A percentile compares a stretch with the other conserved stretches of the same genome.
These are phyloP conservation scores for Halenospora varia DNA, from an alignment of 495 filamentous ascomycete species.

Conservation along the genomic window DNA sequence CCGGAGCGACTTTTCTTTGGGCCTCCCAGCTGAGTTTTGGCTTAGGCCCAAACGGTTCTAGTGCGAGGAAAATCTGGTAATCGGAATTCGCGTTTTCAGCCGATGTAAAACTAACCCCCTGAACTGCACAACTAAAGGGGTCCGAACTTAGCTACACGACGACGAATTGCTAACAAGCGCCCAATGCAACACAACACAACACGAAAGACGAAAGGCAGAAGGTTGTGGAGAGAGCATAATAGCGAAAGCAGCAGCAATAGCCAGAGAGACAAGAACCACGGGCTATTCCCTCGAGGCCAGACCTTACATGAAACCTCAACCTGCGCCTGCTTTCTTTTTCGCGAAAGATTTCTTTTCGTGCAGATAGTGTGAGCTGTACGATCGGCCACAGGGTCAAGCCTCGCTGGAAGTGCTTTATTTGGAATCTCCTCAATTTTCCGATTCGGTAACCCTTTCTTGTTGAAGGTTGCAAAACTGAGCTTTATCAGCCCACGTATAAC, in stretches of 20 bases:
- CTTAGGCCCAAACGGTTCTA: too few relatives aligned
- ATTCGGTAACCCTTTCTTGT: neutral
- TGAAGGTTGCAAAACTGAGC: neutral
- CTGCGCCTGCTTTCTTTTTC: neutral
- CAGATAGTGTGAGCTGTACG: neutral
- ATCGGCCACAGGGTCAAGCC: neutral
- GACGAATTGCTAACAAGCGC: too few relatives aligned
- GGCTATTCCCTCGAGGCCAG: neutral
- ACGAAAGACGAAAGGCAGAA: too few relatives aligned
- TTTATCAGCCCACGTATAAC: neutral
- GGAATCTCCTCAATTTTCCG: neutral
- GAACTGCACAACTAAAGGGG: too few relatives aligned
- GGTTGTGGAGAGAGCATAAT: neutral
- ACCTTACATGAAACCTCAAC: neutral
- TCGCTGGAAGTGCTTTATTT: neutral
- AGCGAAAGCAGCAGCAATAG: neutral
- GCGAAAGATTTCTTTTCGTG: neutral
- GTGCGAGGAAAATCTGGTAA: too few relatives aligned
- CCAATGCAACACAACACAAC: too few relatives aligned
- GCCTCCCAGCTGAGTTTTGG: neutral
- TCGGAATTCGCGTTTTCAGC: too few relatives aligned
- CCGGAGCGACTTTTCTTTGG: neutral
- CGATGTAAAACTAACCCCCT: too few relatives aligned
- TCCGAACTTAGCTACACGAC: too few relatives aligned
- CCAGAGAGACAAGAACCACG: too few relatives aligned